Evolutionary conservation across 1,284 basidiomycete genomes (phyloP).

Genomic region (Golubevia pallescens): DNA sequence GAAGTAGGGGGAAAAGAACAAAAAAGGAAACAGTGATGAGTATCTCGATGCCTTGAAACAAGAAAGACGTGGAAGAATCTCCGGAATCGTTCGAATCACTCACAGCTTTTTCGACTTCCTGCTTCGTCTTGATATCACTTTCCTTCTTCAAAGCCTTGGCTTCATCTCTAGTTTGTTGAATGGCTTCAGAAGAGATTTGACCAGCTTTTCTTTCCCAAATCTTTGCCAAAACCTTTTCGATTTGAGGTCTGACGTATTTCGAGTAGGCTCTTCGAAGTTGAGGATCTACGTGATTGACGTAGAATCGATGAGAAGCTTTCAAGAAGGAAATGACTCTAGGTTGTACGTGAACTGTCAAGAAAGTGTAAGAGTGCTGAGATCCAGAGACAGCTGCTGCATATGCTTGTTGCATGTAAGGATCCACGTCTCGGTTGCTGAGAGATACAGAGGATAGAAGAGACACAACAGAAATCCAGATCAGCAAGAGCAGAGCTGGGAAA

Average conservation of each 20-base stretch:
- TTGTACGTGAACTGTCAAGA: conserved; percentile 50
- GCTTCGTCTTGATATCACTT: conserved; percentile 15
- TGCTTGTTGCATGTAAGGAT: conserved; percentile 44
- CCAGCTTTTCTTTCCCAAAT: conserved; percentile 36
- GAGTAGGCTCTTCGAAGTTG: conserved; percentile 36
- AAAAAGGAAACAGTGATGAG: neutral
- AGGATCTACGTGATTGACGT: conserved; percentile 40
- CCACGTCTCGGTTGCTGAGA: conserved; percentile 40
- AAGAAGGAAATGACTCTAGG: conserved; percentile 31
- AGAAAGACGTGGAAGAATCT: neutral
- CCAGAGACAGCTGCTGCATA: conserved; percentile 29
- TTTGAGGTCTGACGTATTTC: conserved; percentile 43
- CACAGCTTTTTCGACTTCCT: conserved; percentile 31
- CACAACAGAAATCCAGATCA: too few species aligned
- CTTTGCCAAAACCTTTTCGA: conserved; percentile 35
- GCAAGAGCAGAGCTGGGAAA: too few species aligned
- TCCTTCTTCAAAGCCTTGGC: conserved; percentile 8
- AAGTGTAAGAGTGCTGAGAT: conserved; percentile 25
- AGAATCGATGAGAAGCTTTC: conserved; percentile 34
- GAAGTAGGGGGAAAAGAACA: neutral
- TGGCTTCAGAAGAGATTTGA: conserved; percentile 12
- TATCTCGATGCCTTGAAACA: neutral
- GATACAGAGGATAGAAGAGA: neutral
- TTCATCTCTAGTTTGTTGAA: conserved; percentile 11
- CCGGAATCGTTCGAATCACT: conserved; percentile 8